phyloP scores from a whole-genome alignment of 2,329 filamentous ascomycete genomes.

The Epichloe aotearoae region DNA sequence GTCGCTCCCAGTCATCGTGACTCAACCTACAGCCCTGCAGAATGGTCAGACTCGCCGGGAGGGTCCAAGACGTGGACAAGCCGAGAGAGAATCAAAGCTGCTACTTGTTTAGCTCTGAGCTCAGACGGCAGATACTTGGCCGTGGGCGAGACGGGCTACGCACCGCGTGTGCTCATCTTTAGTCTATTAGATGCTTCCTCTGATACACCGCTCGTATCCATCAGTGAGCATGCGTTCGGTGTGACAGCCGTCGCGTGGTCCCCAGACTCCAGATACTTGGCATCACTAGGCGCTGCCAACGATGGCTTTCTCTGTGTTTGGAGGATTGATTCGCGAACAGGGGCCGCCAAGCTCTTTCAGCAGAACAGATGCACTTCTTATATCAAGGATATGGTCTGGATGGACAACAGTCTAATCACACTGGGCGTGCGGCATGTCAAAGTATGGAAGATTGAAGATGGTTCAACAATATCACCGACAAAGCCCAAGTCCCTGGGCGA shows the following conservation, averaged over 20 bases:
- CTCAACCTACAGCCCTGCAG: constrained; percentile 29
- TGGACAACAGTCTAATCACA: constrained; percentile 72
- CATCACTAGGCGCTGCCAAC: constrained; percentile 76
- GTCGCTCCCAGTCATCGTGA: constrained; percentile 34
- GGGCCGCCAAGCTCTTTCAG: constrained; percentile 66
- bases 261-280: constrained; percentile 70
- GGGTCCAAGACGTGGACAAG: constrained; percentile 69
- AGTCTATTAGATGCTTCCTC: constrained; percentile 67
- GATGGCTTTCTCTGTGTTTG: constrained; percentile 92
- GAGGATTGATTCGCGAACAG: constrained; percentile 71
- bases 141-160: constrained; percentile 91
- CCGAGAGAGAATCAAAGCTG: constrained; percentile 84
- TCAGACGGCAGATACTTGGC: constrained; percentile 77
- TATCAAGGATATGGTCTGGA: constrained; percentile 80
- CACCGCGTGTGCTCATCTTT: constrained; percentile 82
- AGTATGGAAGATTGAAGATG: constrained; percentile 76
- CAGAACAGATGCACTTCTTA: constrained; percentile 84
- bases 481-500: constrained; percentile 45
- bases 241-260: constrained; percentile 86
- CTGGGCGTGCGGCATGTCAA: constrained; percentile 87
- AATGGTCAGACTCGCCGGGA: constrained; percentile 47
- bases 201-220: constrained; percentile 69
- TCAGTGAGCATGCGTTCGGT: constrained; percentile 83
- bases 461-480: constrained; percentile 42
- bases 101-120: constrained; percentile 81